A percentile compares a stretch with the other conserved stretches of the same genome.
Evolutionary conservation across 352 stramenopile species (phyloP).

Genomic region (Pythium monospermum): DNA sequence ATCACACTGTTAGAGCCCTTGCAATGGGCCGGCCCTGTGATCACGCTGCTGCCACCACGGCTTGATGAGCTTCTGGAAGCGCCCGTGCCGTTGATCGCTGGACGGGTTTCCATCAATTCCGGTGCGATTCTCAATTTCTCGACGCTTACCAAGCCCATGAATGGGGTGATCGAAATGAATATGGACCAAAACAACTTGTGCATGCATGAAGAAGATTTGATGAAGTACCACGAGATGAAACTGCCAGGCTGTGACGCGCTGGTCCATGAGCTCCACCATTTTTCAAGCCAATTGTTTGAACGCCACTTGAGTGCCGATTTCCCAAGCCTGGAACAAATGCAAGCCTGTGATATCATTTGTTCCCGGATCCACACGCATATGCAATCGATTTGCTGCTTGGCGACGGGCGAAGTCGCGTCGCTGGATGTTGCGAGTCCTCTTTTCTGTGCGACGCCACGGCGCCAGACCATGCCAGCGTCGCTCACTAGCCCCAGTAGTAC

Average conservation of each 20-base stretch:
- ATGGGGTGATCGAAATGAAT: conserved; percentile 75
- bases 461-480: background rate
- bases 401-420: conserved; percentile 28
- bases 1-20: conserved; percentile 63
- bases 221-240: conserved; percentile 72
- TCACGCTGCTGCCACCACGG: conserved; percentile 62
- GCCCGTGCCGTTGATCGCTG: conserved; percentile 70
- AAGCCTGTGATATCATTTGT: conserved; percentile 70
- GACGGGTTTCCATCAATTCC: conserved; percentile 59
- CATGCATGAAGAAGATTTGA: conserved; percentile 75
- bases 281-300: conserved; percentile 53
- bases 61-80: conserved; percentile 72
- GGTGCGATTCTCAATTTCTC: conserved; percentile 42
- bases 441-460: conserved; percentile 18
- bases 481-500: conserved; percentile 3
- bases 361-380: conserved; percentile 56
- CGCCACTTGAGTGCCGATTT: conserved; percentile 49
- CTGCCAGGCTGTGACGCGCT: conserved; percentile 66
- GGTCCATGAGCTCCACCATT: conserved; percentile 57
- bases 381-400: conserved; percentile 49
- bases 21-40: conserved; percentile 72
- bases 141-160: conserved; percentile 51
- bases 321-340: conserved; percentile 58
- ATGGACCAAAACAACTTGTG: conserved; percentile 73
- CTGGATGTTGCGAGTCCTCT: conserved; percentile 11